Evolutionary conservation across 257 asterid genomes (phyloP), one percentile per base, ranked within the genome.

Genomic region (Nemophila menziesii): DNA sequence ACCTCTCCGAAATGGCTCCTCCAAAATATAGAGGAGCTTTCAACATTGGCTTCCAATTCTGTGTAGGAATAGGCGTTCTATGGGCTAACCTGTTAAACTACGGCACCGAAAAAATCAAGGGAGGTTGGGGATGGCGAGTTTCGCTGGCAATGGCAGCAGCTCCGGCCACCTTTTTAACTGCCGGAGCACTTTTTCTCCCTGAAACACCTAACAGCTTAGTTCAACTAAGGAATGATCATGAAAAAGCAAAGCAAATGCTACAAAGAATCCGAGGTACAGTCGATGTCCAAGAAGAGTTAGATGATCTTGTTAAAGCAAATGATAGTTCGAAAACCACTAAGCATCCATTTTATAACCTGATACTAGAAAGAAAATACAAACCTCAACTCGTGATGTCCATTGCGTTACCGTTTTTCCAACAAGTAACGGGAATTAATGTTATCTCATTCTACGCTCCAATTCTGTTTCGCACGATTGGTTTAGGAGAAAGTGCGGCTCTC

Each of bases 161-260:
- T 0, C 93, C 93, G 1, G 95, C 90, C 22, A 23, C 64, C 10
- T 46, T 62, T 8, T 60, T 80, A 11, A 63, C 82, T 0, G 3
- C 80, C 4, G 93, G 93, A 1, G 67, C 92, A 2, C 39, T 80
- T 20, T 78, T 78, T 29, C 84, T 78, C 40, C 85, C 92, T 0
- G 95, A 85, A 17, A 80, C 95, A 5, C 92, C 95, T 1, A 80
- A 68, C 67, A 78, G 92, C 57, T 57, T 85, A 1, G 66, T 78
- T 46, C 78, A 80, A 20, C 65, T 50, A 1, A 21, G 45, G 18
- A 39, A 61, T 11, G 60, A 53, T 14, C 63, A 53, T 14, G 65
- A 54, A 0, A 46, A 56, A 16, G 87, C 70, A 0, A 61, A 64
- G 41, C 21, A 22, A 19, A 23, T 69, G 54, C 60, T 85, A 47